phyloP scores from a whole-genome alignment of 306 rosid species.

The Dryas octopetala region DNA sequence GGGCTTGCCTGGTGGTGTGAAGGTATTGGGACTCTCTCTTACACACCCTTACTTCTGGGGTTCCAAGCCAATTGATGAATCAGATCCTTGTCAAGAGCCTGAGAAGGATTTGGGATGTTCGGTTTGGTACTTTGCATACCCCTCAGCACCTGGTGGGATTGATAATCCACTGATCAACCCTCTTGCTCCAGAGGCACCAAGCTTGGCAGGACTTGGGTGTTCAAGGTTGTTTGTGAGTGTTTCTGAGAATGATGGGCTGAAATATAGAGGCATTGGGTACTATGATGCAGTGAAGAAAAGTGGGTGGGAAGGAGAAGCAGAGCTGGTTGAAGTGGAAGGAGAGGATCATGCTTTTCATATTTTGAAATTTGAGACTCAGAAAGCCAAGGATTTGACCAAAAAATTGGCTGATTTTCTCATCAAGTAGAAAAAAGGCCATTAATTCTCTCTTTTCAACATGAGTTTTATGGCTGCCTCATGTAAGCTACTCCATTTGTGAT shows the following conservation, averaged over 20 bases:
- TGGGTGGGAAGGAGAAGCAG: slow-evolving; percentile 29
- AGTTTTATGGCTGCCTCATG: slow-evolving; percentile 4
- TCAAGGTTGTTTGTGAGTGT: slow-evolving; percentile 28
- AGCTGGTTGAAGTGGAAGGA: slow-evolving; percentile 27
- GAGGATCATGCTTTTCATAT: slow-evolving; percentile 35
- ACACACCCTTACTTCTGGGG: slow-evolving; percentile 47
- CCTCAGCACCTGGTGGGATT: slow-evolving; percentile 27
- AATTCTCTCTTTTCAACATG: neutral
- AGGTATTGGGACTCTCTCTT: slow-evolving; percentile 33
- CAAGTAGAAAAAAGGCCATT: neutral
- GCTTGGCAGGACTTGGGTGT: slow-evolving; percentile 32
- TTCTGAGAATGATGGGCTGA: slow-evolving; percentile 26
- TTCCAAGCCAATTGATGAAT: slow-evolving; percentile 27
- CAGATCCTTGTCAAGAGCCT: slow-evolving; percentile 13
- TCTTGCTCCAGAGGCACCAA: slow-evolving; percentile 13
- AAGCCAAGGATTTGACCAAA: slow-evolving; percentile 21
- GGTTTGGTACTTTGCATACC: slow-evolving; percentile 43
- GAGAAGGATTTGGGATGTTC: neutral
- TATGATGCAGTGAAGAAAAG: slow-evolving; percentile 22
- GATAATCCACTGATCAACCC: slow-evolving; percentile 35
- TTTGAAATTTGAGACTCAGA: slow-evolving; percentile 8
- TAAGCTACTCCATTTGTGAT: neutral
- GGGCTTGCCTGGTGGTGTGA: slow-evolving; percentile 32
- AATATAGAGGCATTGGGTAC: slow-evolving; percentile 23
- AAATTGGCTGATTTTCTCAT: slow-evolving; percentile 24